Conservation (phyloP, 2,329 filamentous ascomycete genomes). For the Cyphellophora europaea region DNA sequence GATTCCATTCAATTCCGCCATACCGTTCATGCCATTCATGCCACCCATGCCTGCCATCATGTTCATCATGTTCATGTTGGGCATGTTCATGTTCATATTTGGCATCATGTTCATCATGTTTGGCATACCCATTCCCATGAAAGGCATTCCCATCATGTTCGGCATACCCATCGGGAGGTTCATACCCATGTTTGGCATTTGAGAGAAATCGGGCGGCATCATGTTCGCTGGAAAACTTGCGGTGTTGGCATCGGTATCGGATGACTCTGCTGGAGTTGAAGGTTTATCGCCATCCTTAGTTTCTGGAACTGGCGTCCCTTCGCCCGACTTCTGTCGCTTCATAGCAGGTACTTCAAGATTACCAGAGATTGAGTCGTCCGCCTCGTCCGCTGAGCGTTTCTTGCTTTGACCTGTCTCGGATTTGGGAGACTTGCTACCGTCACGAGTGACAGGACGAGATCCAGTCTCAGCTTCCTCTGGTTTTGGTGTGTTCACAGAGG, state of each 20-base stretch:
- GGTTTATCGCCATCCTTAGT: conserved; percentile 18
- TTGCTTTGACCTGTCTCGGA: conserved; percentile 40
- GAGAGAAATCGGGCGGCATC: conserved; percentile 22
- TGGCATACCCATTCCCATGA: conserved; percentile 36
- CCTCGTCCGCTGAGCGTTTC: conserved; percentile 71
- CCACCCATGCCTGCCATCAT: conserved; percentile 30
- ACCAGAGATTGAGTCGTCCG: conserved; percentile 46
- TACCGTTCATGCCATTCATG: conserved; percentile 27
- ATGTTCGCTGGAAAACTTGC: conserved; percentile 14
- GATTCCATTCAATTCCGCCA: conserved; percentile 26
- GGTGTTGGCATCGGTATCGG: conserved; percentile 3
- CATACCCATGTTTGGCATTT: conserved; percentile 17
- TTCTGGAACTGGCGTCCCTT: conserved; percentile 27
- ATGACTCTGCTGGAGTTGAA: background rate
- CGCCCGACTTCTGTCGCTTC: conserved; percentile 37
- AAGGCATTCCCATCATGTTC: conserved; percentile 40
- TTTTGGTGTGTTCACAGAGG: conserved; percentile 12
- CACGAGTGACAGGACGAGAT: conserved; percentile 12
- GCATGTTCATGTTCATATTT: conserved; percentile 13
- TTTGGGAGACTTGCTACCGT: conserved; percentile 12
- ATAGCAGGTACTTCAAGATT: conserved; percentile 24
- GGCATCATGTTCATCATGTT: conserved; percentile 35
- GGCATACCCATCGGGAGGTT: conserved; percentile 15
- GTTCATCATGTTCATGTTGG: too few relatives aligned
- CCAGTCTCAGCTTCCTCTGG: conserved; percentile 4